Evolutionary conservation across 1,284 basidiomycete genomes (phyloP).

Genomic region (Boletus austroedulis): DNA sequence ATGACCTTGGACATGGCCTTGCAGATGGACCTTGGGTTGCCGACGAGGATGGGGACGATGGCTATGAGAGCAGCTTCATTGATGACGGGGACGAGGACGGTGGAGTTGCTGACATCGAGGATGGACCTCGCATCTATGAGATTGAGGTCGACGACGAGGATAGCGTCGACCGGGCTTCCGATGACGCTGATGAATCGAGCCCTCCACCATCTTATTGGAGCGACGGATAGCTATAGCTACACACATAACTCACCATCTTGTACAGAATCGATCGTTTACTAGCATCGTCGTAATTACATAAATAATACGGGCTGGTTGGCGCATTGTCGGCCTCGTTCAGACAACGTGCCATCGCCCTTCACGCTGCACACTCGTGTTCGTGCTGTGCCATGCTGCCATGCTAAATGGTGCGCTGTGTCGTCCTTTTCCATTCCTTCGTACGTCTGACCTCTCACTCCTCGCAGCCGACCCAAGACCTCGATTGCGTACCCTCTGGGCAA

Average conservation of each 20-base stretch:
- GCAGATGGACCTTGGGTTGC: conserved; percentile 24
- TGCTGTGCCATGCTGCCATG: conserved; percentile 31
- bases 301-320: conserved; percentile 16
- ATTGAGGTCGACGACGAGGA: conserved; percentile 14
- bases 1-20: conserved; percentile 19
- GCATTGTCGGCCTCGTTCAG: conserved; percentile 23
- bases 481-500: conserved; percentile 8
- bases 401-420: conserved; percentile 25
- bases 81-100: conserved; percentile 39
- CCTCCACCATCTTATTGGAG: too few species aligned
- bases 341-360: conserved; percentile 30
- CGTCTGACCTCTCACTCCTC: conserved; percentile 5
- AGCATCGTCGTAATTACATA: too few species aligned
- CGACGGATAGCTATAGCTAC: too few species aligned
- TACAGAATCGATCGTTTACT: too few species aligned
- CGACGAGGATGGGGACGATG: conserved; percentile 26
- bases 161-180: conserved; percentile 15
- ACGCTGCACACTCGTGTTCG: conserved; percentile 35
- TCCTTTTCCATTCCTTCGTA: conserved; percentile 17
- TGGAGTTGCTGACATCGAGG: background rate
- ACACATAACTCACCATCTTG: too few species aligned
- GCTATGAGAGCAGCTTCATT: conserved; percentile 52
- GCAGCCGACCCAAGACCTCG: background rate
- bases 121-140: conserved; percentile 27
- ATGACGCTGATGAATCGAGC: conserved; percentile 21